phyloP scores from a whole-genome alignment of 495 filamentous ascomycete species.

The Podospora didyma region DNA sequence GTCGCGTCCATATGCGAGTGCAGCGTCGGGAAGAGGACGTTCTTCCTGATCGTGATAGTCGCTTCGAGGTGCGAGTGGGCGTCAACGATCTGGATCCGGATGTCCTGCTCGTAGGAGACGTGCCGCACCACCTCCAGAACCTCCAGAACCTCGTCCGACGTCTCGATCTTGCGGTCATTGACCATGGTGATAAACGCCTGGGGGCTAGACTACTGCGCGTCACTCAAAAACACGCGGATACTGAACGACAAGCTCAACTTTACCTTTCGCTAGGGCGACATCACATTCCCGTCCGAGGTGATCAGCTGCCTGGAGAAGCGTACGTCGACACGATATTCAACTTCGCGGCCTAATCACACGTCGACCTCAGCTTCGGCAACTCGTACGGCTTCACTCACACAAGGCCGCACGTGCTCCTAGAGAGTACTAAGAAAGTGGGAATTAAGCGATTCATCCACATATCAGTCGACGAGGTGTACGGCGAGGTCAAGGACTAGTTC shows the following conservation, averaged over 20 bases:
- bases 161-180: conserved; percentile 59
- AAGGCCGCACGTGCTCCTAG: conserved; percentile 71
- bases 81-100: too few species aligned
- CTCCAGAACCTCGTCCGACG: conserved; percentile 70
- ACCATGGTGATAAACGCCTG: conserved; percentile 79
- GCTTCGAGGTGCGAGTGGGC: too few species aligned
- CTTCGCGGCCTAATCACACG: conserved; percentile 72
- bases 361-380: conserved; percentile 68
- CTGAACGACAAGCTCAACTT: conserved; percentile 63
- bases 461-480: conserved; percentile 76
- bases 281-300: conserved; percentile 59
- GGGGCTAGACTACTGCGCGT: conserved; percentile 69
- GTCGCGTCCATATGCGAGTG: too few species aligned
- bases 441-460: conserved; percentile 68
- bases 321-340: conserved; percentile 72
- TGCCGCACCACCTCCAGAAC: too few species aligned
- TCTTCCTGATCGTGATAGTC: too few species aligned
- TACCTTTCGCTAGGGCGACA: conserved; percentile 66
- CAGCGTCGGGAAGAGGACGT: too few species aligned
- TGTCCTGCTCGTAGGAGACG: too few species aligned
- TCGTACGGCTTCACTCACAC: conserved; percentile 66
- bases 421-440: conserved; percentile 59
- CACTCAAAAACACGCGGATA: conserved; percentile 62
- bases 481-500: conserved; percentile 62
- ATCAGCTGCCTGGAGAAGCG: conserved; percentile 54